Evolutionary conservation across 176 grass and related monocot species (phyloP).

Genomic region (Triticum monococcum): DNA sequence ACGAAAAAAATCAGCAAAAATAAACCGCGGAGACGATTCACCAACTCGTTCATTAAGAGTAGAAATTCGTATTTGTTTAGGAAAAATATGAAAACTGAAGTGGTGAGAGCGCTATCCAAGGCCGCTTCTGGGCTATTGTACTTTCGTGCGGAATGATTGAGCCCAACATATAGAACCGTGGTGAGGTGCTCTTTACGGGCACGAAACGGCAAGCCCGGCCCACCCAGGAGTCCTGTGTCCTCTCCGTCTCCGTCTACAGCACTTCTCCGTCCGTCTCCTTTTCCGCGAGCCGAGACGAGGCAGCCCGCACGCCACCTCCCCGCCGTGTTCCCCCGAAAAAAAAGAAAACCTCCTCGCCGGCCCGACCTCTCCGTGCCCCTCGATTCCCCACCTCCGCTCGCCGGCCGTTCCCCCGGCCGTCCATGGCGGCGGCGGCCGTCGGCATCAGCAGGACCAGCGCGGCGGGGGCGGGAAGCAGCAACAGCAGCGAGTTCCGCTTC

Average conservation of each 20-base stretch:
- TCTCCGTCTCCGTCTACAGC: neutral
- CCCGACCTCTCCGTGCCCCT: neutral
- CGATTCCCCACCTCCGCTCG: neutral
- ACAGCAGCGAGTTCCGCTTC: constrained; percentile 58
- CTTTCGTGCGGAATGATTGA: neutral
- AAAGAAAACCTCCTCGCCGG: neutral
- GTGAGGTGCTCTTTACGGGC: too few species aligned
- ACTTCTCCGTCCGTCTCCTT: too few species aligned
- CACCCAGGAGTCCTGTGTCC: neutral
- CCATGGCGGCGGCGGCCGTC: neutral
- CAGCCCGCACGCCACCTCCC: neutral
- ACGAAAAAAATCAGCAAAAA: too few species aligned
- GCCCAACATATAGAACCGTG: too few species aligned
- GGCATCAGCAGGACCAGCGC: neutral
- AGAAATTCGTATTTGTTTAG: too few species aligned
- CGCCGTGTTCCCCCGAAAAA: too few species aligned
- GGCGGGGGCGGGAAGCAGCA: neutral
- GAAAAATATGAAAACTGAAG: too few species aligned
- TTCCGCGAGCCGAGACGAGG: neutral
- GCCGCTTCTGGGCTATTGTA: neutral
- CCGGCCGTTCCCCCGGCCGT: neutral
- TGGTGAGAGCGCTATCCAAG: too few species aligned
- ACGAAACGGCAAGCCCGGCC: too few species aligned
- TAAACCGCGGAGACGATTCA: too few species aligned
- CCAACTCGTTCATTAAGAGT: too few species aligned